Evolutionary conservation across 192 early-diverging fungal species (phyloP).

Genomic region (Pilaira anomala): DNA sequence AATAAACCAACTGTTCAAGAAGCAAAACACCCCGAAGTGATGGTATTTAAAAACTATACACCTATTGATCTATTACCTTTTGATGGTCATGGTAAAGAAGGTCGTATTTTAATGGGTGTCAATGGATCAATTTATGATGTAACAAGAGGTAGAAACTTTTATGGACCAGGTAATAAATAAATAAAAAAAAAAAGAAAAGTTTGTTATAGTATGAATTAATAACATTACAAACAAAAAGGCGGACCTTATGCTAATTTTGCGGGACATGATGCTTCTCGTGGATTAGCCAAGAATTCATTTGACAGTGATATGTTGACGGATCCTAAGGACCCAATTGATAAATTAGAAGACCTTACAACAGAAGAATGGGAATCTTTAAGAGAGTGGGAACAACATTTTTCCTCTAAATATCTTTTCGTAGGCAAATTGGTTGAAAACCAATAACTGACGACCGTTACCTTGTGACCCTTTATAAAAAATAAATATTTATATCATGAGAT

Average conservation of each 20-base stretch:
- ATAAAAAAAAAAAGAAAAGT: not conserved
- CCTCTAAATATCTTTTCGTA: conserved; percentile 71
- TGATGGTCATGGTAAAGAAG: conserved; percentile 62
- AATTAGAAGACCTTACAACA: conserved; percentile 67
- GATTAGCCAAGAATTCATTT: conserved; percentile 86
- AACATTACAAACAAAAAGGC: conserved; percentile 39
- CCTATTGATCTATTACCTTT: conserved; percentile 70
- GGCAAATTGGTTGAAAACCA: conserved; percentile 63
- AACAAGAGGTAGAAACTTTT: conserved; percentile 74
- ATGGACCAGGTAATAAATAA: conserved; percentile 73
- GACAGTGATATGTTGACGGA: conserved; percentile 68
- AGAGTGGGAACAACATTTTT: conserved; percentile 83
- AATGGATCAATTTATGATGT: conserved; percentile 90
- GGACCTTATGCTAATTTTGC: conserved; percentile 97
- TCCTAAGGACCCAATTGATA: conserved; percentile 74
- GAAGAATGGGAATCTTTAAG: conserved; percentile 72
- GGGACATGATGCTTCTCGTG: conserved; percentile 93
- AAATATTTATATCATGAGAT: conserved; percentile 2
- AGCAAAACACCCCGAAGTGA: conserved; percentile 49
- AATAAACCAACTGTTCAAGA: conserved; percentile 20
- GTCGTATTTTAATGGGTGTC: conserved; percentile 78
- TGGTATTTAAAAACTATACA: conserved; percentile 73
- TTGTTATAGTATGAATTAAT: not conserved
- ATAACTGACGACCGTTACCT: conserved; percentile 1
- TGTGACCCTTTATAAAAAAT: conserved; percentile 10